These are phyloP conservation scores for Pichia sp. DNA, from an alignment of 1,139 yeast genomes.

Conservation along the genomic window DNA sequence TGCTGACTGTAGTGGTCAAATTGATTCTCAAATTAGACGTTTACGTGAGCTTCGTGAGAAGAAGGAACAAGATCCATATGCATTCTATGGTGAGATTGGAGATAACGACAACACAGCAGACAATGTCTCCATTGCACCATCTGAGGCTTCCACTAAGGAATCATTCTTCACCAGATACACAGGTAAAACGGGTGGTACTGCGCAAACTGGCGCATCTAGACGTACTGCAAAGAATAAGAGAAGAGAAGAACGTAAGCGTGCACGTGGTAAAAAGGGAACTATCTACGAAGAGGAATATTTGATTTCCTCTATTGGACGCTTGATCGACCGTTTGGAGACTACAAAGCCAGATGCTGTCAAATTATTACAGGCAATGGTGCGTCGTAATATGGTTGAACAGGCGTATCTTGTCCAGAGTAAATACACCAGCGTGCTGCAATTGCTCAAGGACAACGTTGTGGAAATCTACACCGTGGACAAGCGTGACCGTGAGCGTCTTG, in stretches of 20 bases:
- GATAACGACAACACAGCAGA: slow-evolving; percentile 79
- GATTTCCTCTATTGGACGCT: slow-evolving; percentile 78
- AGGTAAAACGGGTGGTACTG: slow-evolving; percentile 93
- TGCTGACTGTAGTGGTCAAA: slow-evolving; percentile 87
- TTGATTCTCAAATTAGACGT: slow-evolving; percentile 74
- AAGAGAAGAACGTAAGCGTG: slow-evolving; percentile 92
- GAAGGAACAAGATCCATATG: slow-evolving; percentile 77
- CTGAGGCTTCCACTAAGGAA: slow-evolving; percentile 88
- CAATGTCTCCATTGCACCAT: slow-evolving; percentile 90
- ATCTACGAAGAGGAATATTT: slow-evolving; percentile 95
- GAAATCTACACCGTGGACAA: slow-evolving; percentile 81
- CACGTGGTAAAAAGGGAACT: slow-evolving; percentile 96
- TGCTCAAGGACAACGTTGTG: slow-evolving; percentile 50
- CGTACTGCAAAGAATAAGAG: slow-evolving; percentile 86
- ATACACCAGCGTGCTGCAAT: slow-evolving; percentile 50
- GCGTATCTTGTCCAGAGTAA: slow-evolving; percentile 75
- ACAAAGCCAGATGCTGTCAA: slow-evolving; percentile 69
- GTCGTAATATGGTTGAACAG: slow-evolving; percentile 68
- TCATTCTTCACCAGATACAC: slow-evolving; percentile 94
- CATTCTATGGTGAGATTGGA: slow-evolving; percentile 60
- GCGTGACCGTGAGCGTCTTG: slow-evolving; percentile 78
- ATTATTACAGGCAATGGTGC: slow-evolving; percentile 67
- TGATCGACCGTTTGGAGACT: slow-evolving; percentile 72
- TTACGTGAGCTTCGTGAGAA: slow-evolving; percentile 78
- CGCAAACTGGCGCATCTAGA: slow-evolving; percentile 93